These are phyloP conservation scores for Oryza brachyantha DNA, from an alignment of 176 grass and related monocot species.

Conservation along the genomic window DNA sequence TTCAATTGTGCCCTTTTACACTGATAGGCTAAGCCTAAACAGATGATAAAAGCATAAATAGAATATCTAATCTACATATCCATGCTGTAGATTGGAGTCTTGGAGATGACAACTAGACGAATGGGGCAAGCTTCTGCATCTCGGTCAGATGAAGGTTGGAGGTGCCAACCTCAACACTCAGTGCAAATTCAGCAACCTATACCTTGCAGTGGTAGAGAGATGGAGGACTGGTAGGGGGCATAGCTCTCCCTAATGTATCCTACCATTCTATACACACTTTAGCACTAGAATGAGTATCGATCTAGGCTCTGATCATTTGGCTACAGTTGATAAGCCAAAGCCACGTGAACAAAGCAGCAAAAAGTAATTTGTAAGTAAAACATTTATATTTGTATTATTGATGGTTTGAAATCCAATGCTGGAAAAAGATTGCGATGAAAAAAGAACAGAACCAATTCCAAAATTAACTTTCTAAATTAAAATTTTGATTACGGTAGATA, in stretches of 20 bases:
- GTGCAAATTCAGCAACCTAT: not conserved
- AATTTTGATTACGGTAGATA: too few species aligned
- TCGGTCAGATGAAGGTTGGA: not conserved
- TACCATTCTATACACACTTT: not conserved
- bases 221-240: not conserved
- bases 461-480: too few species aligned
- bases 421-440: too few species aligned
- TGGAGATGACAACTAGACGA: not conserved
- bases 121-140: not conserved
- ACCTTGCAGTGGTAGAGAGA: not conserved
- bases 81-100: not conserved
- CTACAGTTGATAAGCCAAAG: too few species aligned
- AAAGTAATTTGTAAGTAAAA: too few species aligned
- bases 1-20: not conserved
- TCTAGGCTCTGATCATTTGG: too few species aligned
- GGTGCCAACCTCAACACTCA: not conserved
- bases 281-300: not conserved
- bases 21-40: not conserved
- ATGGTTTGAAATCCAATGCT: too few species aligned
- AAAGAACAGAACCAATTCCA: too few species aligned
- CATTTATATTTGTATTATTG: too few species aligned
- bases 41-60: not conserved
- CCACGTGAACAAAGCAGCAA: too few species aligned
- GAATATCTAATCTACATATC: not conserved
- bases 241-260: not conserved